Base-by-base conservation (phyloP, 1,139 yeast genomes). In the Pichia sp. region DNA sequence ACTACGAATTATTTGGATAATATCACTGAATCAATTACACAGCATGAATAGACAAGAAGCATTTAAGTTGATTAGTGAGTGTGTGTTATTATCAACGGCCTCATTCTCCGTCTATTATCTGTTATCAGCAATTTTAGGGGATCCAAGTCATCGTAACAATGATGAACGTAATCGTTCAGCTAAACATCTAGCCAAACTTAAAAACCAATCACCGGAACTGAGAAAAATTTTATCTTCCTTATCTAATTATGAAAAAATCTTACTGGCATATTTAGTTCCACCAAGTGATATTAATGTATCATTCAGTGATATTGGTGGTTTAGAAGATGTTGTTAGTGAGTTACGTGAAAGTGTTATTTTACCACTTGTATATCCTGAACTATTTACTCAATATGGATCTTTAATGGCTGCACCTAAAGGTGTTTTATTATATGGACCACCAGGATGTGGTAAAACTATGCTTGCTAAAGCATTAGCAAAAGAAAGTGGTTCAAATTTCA, bases 381-480 rank as follows among this genome's bases (percentile, higher is more conserved):
- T 82, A 38, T 81, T 80, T 55, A 66, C 72, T 13, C 75, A 72
- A 30, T 83, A 80, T 53, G 78, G 82, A 46, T 62, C 76, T 28
- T 67, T 91, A 42, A 69, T 83, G 27, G 87, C 83, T 55, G 91
- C 96, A 1, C 98, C 98, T 2, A 89, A 87, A 56, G 98, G 98
- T 22, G 96, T 91, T 3, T 66, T 91, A 34, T 72, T 91, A 42
- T 81, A 87, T 58, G 98, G 98, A 0, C 97, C 98, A 3, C 97
- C 98, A 0, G 97, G 98, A 0, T 91, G 97, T 62, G 97, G 97
- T 45, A 91, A 91, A 63, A 91, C 97, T 10, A 86, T 91, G 96
- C 70, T 91, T 54, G 97, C 97, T 18, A 89, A 89, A 61, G 97
- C 97, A 0, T 73, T 91, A 37, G 97, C 97, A 1, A 77, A 80